These are phyloP conservation scores for Parachaetomium inaequale DNA, from an alignment of 495 filamentous ascomycete genomes.

Conservation along the genomic window DNA sequence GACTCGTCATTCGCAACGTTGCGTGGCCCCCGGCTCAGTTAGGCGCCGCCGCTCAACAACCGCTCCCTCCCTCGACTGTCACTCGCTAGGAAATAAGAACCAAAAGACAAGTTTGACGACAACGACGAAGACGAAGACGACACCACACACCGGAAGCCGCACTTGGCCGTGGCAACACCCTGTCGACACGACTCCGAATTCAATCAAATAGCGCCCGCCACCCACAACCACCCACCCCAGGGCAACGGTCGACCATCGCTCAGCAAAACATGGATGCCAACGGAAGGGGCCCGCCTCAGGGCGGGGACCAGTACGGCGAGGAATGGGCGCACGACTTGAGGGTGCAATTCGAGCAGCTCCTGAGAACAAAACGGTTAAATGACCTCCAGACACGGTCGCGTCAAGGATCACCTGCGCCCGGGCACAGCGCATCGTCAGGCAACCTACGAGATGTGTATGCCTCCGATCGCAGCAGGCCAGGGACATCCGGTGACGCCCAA, in stretches of 20 bases:
- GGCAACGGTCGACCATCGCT: background rate
- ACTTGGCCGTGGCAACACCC: background rate
- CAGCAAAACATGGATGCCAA: constrained; percentile 24
- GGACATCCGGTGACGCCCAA: constrained; percentile 37
- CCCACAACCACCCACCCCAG: background rate
- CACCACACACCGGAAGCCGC: background rate
- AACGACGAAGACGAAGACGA: background rate
- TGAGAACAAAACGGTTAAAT: constrained; percentile 74
- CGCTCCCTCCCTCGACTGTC: background rate
- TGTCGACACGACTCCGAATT: background rate
- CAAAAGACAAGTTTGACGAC: background rate
- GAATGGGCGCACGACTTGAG: constrained; percentile 52
- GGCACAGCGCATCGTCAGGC: constrained; percentile 44
- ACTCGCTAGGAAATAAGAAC: background rate
- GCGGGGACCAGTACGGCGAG: constrained; percentile 43
- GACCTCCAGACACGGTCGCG: constrained; percentile 59
- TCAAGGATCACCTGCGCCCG: constrained; percentile 51
- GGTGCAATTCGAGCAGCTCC: constrained; percentile 68
- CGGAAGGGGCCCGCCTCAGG: constrained; percentile 24
- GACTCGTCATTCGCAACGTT: constrained; percentile 17
- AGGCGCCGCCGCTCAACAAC: constrained; percentile 19
- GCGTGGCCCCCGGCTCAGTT: constrained; percentile 27
- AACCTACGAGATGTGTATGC: constrained; percentile 41
- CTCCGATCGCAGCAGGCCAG: constrained; percentile 39
- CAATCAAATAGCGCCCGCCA: background rate